phyloP scores from a whole-genome alignment of 2,329 filamentous ascomycete species.

The Aspergillus transmontanensis region DNA sequence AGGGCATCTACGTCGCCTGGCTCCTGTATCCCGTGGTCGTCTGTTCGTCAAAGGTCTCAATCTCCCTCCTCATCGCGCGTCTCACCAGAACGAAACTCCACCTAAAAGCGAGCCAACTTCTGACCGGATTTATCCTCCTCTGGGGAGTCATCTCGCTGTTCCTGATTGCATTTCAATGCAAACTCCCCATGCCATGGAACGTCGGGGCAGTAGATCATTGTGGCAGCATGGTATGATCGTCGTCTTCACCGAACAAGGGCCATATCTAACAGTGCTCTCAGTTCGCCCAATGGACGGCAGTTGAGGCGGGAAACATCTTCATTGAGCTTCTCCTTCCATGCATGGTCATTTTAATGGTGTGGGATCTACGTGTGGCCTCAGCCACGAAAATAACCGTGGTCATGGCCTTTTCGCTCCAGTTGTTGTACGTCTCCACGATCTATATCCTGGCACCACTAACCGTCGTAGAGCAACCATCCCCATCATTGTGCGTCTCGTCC shows the following conservation, averaged over 20 bases:
- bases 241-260: background rate
- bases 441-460: background rate
- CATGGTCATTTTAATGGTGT: background rate
- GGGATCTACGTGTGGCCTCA: background rate
- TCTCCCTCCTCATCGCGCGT: slow-evolving; percentile 1
- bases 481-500: background rate
- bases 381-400: background rate
- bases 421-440: background rate
- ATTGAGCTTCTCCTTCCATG: slow-evolving; percentile 2
- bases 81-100: slow-evolving; percentile 2
- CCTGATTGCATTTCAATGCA: slow-evolving; percentile 3
- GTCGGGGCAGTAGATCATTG: background rate
- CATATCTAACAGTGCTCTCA: background rate
- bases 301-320: background rate
- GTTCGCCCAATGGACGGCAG: background rate
- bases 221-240: background rate
- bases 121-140: background rate
- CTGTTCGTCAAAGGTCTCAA: slow-evolving; percentile 3
- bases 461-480: background rate
- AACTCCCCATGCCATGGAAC: background rate
- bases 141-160: slow-evolving; percentile 3
- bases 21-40: slow-evolving; percentile 3
- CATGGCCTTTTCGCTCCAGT: background rate
- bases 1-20: slow-evolving; percentile 4
- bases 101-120: background rate